Evolutionary conservation across 805 yeast genomes (phyloP), one percentile per base, ranked within the genome.

Genomic region (Tetrapisispora iriomotensis): DNA sequence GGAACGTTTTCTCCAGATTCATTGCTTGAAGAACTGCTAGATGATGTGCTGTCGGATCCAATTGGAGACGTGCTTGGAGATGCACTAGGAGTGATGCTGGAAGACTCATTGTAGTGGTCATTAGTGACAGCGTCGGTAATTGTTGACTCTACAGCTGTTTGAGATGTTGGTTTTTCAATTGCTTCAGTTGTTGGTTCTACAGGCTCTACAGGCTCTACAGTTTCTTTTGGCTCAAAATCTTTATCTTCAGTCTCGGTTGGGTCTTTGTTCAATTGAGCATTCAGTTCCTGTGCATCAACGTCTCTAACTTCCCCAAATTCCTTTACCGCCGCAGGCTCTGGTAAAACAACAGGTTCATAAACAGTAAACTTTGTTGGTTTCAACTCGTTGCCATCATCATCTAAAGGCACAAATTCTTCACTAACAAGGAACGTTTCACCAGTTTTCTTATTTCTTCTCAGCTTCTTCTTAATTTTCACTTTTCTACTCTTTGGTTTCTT

Each of bases 291-390:
- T 24, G 79, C 74, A 49, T 76, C 75, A 26, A 73, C 80, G 37
- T 71, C 68, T 39, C 67, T 50, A 17, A 77, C 68, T 47, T 76
- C 71, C 35, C 63, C 60, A 53, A 86, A 80, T 36, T 77, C 95
- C 42, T 72, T 66, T 50, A 83, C 74, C 14, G 75, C 70, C 29
- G 69, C 71, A 14, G 83, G 71, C 52, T 81, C 71, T 29, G 49
- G 36, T 14, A 37, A 39, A 14, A 37, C 25, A 8, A 28, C 43
- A n/a, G 40, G 35, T 18, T 44, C 55, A 31, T 31, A 31, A 6
- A 31, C 27, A 3, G 34, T 31, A 7, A 22, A 22, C 12, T 31
- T 31, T 21, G 34, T 31, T 22, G 34, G 34, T 14, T 31, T 27
- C 27, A 31, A 6, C 17, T 47, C 54, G 4, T 29, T 24, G 8